Evolutionary conservation across 441 rosid genomes (phyloP), one percentile per base, ranked within the genome.

Genomic region (Jatropha multifida): DNA sequence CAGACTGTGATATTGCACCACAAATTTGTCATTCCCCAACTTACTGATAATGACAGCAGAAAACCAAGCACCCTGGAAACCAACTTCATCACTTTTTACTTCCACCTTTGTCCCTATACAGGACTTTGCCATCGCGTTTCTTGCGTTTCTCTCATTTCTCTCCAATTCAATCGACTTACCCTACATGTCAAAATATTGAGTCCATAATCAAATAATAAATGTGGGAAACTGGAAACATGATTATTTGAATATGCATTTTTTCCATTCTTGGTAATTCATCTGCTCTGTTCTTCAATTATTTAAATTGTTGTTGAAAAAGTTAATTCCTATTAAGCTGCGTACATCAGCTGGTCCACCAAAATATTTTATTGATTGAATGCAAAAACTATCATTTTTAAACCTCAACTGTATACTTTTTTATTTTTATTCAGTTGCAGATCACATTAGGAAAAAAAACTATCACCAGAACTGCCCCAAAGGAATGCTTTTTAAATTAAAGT

Each of bases 61-160:
- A 82, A 90, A 94, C 95, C 95, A 90, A 77, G 97, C 93, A 85
- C 90, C 97, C 74, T 87, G 81, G 66, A 87, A 89, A 38, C 97
- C 97, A 72, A 88, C 89, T 80, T 92, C 97, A 56, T 88, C 87
- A 56, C 90, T 90, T 75, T 83, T 88, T 48, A 90, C 94, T 86
- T 92, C 96, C 8, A 94, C 89, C 69, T 27, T 72, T 79, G 76
- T 81, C 27, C 87, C 79, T 62, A 66, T 79, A 10, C 63, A 37
- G 71, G 77, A 81, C 20, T 23, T 65, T 42, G 27, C 40, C 6
- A 11, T 42, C 27, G 9, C 18, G 23, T 23, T 23, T 23, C 23
- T 23, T 23, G 23, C 23, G 61, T 46, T 58, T 23, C 26, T 48
- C 60, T 18, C 38, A 4, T 60, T 6, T 32, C 11, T 51, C 55